A percentile compares a stretch with the other conserved stretches of the same genome.
Evolutionary conservation across 345 rosid genomes (phyloP).

Genomic region (Turnera subulata): DNA sequence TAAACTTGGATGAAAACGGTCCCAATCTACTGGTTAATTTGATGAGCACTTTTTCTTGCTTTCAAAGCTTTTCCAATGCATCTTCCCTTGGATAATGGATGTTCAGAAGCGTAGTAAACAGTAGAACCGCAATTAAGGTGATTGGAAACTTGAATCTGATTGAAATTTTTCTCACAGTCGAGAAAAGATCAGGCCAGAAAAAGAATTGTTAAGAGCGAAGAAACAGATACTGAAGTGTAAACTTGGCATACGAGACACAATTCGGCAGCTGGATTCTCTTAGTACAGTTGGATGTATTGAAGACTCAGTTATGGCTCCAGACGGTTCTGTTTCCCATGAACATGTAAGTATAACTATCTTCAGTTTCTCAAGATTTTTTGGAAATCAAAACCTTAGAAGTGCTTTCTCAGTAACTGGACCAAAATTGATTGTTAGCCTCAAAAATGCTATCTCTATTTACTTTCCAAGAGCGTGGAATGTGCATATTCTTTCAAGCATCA

Average conservation of each 20-base stretch:
- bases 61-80: neutral
- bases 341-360: conserved; percentile 43
- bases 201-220: conserved; percentile 78
- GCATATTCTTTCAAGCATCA: neutral
- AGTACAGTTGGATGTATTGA: conserved; percentile 83
- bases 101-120: neutral
- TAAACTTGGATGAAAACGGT: neutral
- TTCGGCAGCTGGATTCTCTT: conserved; percentile 72
- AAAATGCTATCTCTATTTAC: neutral
- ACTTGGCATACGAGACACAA: conserved; percentile 87
- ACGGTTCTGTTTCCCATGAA: conserved; percentile 95
- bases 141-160: neutral
- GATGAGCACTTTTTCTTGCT: neutral
- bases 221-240: conserved; percentile 86
- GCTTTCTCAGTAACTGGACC: neutral
- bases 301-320: conserved; percentile 78
- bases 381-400: neutral
- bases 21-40: neutral
- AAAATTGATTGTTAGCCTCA: neutral
- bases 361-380: conserved; percentile 1
- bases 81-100: neutral
- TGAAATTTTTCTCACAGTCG: conserved; percentile 47
- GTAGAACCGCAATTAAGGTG: neutral
- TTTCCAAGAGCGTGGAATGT: neutral
- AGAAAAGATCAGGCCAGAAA: conserved; percentile 91